Base-by-base conservation (phyloP, 495 filamentous ascomycete species). In the Xylaria intraflava region DNA sequence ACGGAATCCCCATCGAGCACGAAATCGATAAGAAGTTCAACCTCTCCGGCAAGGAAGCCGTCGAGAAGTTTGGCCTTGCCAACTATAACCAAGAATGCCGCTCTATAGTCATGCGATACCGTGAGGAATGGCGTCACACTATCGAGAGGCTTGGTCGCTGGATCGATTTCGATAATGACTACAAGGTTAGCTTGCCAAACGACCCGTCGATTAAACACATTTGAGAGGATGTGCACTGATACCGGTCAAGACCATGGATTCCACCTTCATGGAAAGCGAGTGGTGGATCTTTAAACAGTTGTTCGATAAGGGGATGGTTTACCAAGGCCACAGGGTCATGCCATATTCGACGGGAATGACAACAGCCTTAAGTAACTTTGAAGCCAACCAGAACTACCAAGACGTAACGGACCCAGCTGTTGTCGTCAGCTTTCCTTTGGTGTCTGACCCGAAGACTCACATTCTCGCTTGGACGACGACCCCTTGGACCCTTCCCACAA, bases 141-240 rank as follows among this genome's bases (percentile, higher is more conserved):
- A 88, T 98, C 53, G 89, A 95, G 51, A 72, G 93, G 40, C 72
- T 98, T 24, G 93, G 94, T 41, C 87, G 94, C 49, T 98, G 94
- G 93, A 90, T 97, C 61, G 94, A 98, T 71, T 96, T 97, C 55
- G 94, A 97, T 70, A 93, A 95, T 63, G 90, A 96, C 64, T 96
- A 96, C 77, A 96, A 96, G 83, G 86, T 86, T 53, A 49, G 70
- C 48, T 29, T 12, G n/a, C n/a, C 4, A 20, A 35, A 26, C 31
- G 8, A 20, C 35, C 27, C 17, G 17, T 23, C n/a, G 20, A 4
- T 11, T 19, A 5, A 12, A 16, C 8, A 22, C 14, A 14, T 19
- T 24, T 16, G 7, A 46, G 31, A n/a, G 11, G 11, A 23, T 10
- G 11, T 60, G 50, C 39, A 60, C 61, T 58, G 31, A 69, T 38